Evolutionary conservation across 169 alveolate species (phyloP).

Genomic region (Eimeria maxima): DNA sequence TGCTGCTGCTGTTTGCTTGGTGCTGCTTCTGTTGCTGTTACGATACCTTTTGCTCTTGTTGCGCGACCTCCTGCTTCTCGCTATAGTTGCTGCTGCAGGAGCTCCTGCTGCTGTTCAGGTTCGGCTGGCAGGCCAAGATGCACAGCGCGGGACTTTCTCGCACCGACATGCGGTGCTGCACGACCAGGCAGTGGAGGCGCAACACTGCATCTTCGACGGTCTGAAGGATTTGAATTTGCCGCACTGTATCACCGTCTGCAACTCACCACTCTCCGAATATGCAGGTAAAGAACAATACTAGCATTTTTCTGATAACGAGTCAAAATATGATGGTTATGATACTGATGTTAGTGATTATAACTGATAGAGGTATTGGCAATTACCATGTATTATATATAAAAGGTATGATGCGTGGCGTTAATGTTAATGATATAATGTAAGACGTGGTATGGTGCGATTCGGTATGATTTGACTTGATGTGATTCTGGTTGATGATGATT

Average conservation of each 20-base stretch:
- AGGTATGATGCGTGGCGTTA: too few species aligned
- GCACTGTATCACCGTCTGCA: conserved; percentile 86
- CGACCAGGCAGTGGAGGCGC: conserved; percentile 88
- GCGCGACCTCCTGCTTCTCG: too few species aligned
- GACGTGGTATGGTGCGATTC: too few species aligned
- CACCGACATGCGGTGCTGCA: conserved; percentile 97
- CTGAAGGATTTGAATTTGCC: conserved; percentile 66
- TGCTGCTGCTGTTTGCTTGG: background rate
- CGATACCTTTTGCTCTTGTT: background rate
- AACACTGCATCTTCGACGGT: conserved; percentile 62
- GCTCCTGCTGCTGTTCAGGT: conserved; percentile 81
- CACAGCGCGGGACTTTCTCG: conserved; percentile 98
- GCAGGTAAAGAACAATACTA: conserved; percentile 84
- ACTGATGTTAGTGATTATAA: background rate
- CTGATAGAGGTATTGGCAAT: too few species aligned
- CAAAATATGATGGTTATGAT: background rate
- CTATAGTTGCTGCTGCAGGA: background rate
- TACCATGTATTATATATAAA: too few species aligned
- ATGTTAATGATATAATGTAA: too few species aligned
- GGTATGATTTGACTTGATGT: too few species aligned
- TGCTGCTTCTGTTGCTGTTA: background rate
- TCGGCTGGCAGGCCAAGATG: conserved; percentile 97
- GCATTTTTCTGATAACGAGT: background rate
- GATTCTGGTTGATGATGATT: too few species aligned
- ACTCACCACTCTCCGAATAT: conserved; percentile 95